Conservation (phyloP, 2,329 filamentous ascomycete genomes). For the Tympanopsis confertula region DNA sequence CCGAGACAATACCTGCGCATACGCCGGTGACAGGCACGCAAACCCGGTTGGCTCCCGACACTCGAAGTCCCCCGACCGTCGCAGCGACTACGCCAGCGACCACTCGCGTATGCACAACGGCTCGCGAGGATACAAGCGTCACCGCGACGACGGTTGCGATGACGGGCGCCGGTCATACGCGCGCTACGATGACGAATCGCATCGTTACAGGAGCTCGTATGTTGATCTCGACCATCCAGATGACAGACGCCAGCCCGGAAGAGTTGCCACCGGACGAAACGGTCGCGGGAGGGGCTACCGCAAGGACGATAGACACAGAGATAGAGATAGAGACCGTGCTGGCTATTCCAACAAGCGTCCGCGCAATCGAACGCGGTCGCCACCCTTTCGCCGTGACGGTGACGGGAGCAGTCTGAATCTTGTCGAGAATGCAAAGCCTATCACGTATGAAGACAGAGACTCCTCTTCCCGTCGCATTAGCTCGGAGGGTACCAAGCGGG, state of each 20-base stretch:
- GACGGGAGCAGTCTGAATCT: slow-evolving; percentile 12
- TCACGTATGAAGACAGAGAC: slow-evolving; percentile 33
- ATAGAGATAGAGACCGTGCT: slow-evolving; percentile 36
- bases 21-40: not conserved
- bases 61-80: slow-evolving; percentile 39
- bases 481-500: slow-evolving; percentile 52
- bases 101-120: slow-evolving; percentile 34
- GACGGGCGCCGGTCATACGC: slow-evolving; percentile 26
- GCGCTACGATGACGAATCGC: slow-evolving; percentile 12
- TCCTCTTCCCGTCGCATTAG: slow-evolving; percentile 37
- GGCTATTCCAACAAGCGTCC: slow-evolving; percentile 38
- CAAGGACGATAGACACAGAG: slow-evolving; percentile 9
- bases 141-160: slow-evolving; percentile 38
- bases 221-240: slow-evolving; percentile 10
- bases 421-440: slow-evolving; percentile 10
- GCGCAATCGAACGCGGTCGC: slow-evolving; percentile 22
- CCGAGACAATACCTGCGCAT: slow-evolving; percentile 21
- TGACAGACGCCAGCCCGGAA: too few species aligned
- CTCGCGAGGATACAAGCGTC: slow-evolving; percentile 58
- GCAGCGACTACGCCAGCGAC: slow-evolving; percentile 30
- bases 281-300: slow-evolving; percentile 8
- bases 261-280: not conserved
- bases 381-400: slow-evolving; percentile 11
- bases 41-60: slow-evolving; percentile 36
- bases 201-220: slow-evolving; percentile 11